Conservation (phyloP, 2,329 filamentous ascomycete species). For the Penicillium sp. region DNA sequence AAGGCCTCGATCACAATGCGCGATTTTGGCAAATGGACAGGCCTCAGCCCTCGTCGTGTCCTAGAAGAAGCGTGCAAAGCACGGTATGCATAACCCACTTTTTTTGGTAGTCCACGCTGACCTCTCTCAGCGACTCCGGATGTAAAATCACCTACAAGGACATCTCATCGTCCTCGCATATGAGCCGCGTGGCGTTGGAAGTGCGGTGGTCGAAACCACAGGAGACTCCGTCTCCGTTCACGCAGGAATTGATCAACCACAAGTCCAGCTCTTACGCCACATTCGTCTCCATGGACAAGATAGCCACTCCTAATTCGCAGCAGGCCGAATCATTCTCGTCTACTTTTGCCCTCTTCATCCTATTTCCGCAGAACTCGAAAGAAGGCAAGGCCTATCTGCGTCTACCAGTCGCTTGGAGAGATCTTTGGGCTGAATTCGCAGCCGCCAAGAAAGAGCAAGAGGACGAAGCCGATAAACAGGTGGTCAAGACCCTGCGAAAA, state of each 20-base stretch:
- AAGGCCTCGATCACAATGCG: conserved; percentile 61
- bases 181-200: conserved; percentile 74
- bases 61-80: conserved; percentile 88
- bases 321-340: conserved; percentile 90
- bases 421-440: conserved; percentile 81
- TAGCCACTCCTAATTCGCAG: conserved; percentile 74
- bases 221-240: conserved; percentile 51
- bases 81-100: conserved; percentile 54
- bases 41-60: conserved; percentile 74
- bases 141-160: conserved; percentile 70
- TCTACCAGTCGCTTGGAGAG: conserved; percentile 79
- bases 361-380: conserved; percentile 77
- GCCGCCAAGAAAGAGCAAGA: conserved; percentile 71
- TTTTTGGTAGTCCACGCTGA: not conserved
- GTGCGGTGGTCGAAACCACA: conserved; percentile 82
- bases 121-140: conserved; percentile 64
- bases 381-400: conserved; percentile 85
- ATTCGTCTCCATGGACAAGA: conserved; percentile 72
- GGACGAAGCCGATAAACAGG: conserved; percentile 72
- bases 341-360: conserved; percentile 78
- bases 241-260: conserved; percentile 49
- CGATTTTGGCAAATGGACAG: conserved; percentile 84
- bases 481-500: conserved; percentile 66
- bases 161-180: conserved; percentile 75
- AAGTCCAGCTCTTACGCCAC: conserved; percentile 54